Percentiles rank a stretch among this genome's conserved stretches.
Evolutionary conservation across 768 basidiomycete species (phyloP).

Genomic region (Mycena belliarum): DNA sequence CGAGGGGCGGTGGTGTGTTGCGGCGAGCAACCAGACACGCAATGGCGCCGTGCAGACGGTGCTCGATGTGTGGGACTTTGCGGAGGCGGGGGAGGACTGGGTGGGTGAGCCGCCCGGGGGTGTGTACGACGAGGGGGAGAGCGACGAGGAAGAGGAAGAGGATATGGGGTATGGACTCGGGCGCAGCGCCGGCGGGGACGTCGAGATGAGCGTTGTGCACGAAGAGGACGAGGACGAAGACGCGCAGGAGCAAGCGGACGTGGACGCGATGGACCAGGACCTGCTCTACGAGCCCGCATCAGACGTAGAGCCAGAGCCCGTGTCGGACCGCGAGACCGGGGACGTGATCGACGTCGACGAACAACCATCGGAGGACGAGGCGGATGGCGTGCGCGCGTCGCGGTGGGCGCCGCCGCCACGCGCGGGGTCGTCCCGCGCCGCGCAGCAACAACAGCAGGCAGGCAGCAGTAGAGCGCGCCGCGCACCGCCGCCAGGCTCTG

Average conservation of each 20-base stretch:
- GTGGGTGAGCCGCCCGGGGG: slow-evolving; percentile 76
- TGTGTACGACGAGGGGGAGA: slow-evolving; percentile 69
- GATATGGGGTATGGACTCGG: slow-evolving; percentile 17
- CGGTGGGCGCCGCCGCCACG: slow-evolving; percentile 20
- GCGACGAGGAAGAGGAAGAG: slow-evolving; percentile 41
- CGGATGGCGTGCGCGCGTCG: slow-evolving; percentile 10
- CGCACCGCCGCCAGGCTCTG: slow-evolving; percentile 1
- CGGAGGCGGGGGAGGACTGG: slow-evolving; percentile 75
- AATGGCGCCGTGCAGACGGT: slow-evolving; percentile 67
- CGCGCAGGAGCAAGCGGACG: slow-evolving; percentile 56
- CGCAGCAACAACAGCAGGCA: not conserved
- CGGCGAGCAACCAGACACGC: slow-evolving; percentile 70
- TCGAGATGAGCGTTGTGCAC: slow-evolving; percentile 15
- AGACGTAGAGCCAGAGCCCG: not conserved
- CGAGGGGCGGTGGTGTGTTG: slow-evolving; percentile 92
- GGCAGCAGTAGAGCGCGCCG: slow-evolving; percentile 2
- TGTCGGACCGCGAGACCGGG: not conserved
- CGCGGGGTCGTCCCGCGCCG: slow-evolving; percentile 6
- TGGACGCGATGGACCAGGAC: slow-evolving; percentile 78
- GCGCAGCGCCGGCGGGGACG: slow-evolving; percentile 7
- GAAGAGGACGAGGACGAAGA: slow-evolving; percentile 36
- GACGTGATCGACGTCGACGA: slow-evolving; percentile 19
- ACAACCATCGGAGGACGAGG: slow-evolving; percentile 4
- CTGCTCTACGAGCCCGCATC: slow-evolving; percentile 23
- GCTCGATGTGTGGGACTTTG: slow-evolving; percentile 91